Conservation (phyloP, 768 basidiomycete species). For the Termitomyces titanicus region DNA sequence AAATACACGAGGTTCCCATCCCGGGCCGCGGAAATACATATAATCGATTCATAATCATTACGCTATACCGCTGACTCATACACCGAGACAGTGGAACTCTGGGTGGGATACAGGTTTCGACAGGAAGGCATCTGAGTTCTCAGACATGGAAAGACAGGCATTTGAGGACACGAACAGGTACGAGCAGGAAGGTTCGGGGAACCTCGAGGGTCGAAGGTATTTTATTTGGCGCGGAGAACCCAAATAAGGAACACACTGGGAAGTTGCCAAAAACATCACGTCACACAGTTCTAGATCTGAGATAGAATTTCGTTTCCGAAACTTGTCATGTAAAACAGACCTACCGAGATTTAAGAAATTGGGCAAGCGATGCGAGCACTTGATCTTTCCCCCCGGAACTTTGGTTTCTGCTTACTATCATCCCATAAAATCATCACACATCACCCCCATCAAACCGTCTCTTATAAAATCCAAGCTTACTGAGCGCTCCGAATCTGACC, state of each 20-base stretch:
- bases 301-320: slow-evolving; percentile 7
- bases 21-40: slow-evolving; percentile 2
- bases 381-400: slow-evolving; percentile 1
- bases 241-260: slow-evolving; percentile 12
- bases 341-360: slow-evolving; percentile 2
- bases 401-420: slow-evolving; percentile 9
- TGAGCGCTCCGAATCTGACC: neutral
- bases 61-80: slow-evolving; percentile 4
- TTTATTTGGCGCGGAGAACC: slow-evolving; percentile 7
- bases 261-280: slow-evolving; percentile 5
- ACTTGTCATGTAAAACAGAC: neutral
- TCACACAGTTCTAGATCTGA: slow-evolving; percentile 8
- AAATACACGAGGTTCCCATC: too few species aligned
- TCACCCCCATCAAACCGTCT: slow-evolving; percentile 6
- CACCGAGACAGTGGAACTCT: neutral
- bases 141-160: neutral
- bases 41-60: slow-evolving; percentile 12
- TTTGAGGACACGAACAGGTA: neutral
- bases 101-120: neutral
- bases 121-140: neutral
- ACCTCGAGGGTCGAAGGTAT: too few species aligned
- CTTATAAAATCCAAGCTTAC: slow-evolving; percentile 6
- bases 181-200: neutral
- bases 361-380: neutral
- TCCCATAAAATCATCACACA: slow-evolving; percentile 8